phyloP scores from a whole-genome alignment of 2,329 filamentous ascomycete species.

The Aspergillus candidus region DNA sequence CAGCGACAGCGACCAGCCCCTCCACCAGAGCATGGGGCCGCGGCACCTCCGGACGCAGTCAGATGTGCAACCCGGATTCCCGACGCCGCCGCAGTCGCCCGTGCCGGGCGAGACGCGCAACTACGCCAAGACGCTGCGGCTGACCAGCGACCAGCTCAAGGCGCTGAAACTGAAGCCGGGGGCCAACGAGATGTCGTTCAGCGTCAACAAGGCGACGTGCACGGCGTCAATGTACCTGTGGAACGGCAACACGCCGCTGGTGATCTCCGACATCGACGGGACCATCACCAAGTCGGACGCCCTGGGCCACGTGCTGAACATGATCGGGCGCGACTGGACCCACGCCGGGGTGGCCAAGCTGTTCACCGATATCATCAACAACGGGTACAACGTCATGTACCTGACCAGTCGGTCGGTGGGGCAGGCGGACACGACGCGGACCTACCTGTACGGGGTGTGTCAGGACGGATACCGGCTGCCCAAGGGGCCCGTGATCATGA shows the following conservation, averaged over 20 bases:
- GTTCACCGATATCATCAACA: conserved; percentile 89
- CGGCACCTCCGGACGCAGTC: conserved; percentile 57
- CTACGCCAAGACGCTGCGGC: conserved; percentile 90
- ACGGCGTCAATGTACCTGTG: conserved; percentile 90
- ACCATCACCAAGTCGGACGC: conserved; percentile 97
- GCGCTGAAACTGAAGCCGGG: conserved; percentile 73
- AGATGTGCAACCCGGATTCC: conserved; percentile 61
- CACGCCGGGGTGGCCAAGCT: conserved; percentile 94
- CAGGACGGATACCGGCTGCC: conserved; percentile 85
- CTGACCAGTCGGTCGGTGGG: conserved; percentile 90
- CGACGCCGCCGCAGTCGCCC: conserved; percentile 52
- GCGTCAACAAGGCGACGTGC: conserved; percentile 90
- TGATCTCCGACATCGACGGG: conserved; percentile 97
- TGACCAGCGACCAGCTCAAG: conserved; percentile 94
- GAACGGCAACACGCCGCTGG: conserved; percentile 84
- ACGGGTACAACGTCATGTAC: conserved; percentile 99
- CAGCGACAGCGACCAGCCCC: conserved; percentile 69
- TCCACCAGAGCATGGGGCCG: conserved; percentile 56
- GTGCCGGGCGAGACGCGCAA: conserved; percentile 65
- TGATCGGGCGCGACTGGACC: conserved; percentile 97
- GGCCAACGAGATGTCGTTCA: conserved; percentile 93
- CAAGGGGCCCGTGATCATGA: conserved; percentile 87
- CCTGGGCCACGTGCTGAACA: conserved; percentile 87
- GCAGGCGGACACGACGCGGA: conserved; percentile 81
- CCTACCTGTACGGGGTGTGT: conserved; percentile 81